Evolutionary conservation across 2,329 filamentous ascomycete genomes (phyloP).

Genomic region (Pseudogymnoascus sp.): DNA sequence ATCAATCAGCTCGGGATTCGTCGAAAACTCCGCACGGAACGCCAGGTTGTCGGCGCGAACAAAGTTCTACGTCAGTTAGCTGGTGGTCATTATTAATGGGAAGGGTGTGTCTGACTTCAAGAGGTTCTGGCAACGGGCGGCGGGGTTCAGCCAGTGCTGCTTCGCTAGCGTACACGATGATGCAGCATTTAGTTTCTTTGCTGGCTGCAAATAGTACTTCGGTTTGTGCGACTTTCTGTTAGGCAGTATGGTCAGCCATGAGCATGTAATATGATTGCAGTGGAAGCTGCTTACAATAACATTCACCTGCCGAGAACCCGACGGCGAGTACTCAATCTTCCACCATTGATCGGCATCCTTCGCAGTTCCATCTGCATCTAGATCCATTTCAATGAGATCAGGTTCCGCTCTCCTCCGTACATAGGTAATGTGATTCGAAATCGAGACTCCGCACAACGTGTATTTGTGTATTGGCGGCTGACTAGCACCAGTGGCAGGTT

Average conservation of each 20-base stretch:
- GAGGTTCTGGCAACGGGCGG: slow-evolving; percentile 32
- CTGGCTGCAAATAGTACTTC: slow-evolving; percentile 40
- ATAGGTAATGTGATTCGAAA: slow-evolving; percentile 40
- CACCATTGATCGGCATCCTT: slow-evolving; percentile 45
- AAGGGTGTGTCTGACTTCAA: slow-evolving; percentile 28
- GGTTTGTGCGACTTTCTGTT: slow-evolving; percentile 41
- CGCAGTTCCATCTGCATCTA: slow-evolving; percentile 23
- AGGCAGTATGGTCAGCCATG: not conserved
- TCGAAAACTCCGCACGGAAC: slow-evolving; percentile 41
- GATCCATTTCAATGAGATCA: slow-evolving; percentile 36
- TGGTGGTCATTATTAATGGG: not conserved
- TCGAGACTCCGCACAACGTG: slow-evolving; percentile 44
- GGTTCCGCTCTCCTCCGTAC: slow-evolving; percentile 39
- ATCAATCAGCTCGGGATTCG: not conserved
- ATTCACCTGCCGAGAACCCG: slow-evolving; percentile 36
- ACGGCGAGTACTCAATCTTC: slow-evolving; percentile 39
- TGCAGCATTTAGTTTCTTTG: slow-evolving; percentile 39
- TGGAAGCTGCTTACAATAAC: slow-evolving; percentile 37
- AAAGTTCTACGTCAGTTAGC: slow-evolving; percentile 35
- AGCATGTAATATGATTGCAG: not conserved
- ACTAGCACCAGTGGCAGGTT: slow-evolving; percentile 19
- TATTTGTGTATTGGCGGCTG: slow-evolving; percentile 32
- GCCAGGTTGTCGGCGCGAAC: slow-evolving; percentile 43
- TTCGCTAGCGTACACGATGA: slow-evolving; percentile 49
- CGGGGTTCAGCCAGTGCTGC: slow-evolving; percentile 33